phyloP scores from a whole-genome alignment of 2,329 filamentous ascomycete genomes.

The Ceratocystis cacaofunesta region DNA sequence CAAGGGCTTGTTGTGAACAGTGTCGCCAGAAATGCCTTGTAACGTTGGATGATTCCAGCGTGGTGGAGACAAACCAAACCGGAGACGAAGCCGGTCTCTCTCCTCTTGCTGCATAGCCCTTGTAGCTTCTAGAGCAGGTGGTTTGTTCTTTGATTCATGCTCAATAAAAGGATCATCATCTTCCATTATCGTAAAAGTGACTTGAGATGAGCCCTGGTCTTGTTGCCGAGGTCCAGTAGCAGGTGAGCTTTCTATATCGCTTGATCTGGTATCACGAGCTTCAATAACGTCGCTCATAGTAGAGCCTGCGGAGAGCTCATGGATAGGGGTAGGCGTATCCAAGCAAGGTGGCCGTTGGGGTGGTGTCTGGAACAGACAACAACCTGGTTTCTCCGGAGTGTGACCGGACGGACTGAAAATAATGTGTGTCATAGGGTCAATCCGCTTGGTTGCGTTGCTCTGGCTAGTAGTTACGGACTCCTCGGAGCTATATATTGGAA shows the following conservation, averaged over 20 bases:
- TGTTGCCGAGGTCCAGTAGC: neutral
- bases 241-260: neutral
- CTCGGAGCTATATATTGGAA: neutral
- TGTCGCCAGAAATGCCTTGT: neutral
- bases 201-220: neutral
- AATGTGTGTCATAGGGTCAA: no score
- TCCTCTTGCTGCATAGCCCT: neutral
- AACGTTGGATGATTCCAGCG: neutral
- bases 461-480: neutral
- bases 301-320: neutral
- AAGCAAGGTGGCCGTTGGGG: neutral
- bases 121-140: neutral
- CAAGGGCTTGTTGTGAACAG: neutral
- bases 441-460: neutral
- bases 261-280: neutral
- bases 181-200: neutral
- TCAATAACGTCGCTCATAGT: neutral
- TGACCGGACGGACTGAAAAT: no score
- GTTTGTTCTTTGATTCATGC: neutral
- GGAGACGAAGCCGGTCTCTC: neutral
- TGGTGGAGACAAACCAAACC: neutral
- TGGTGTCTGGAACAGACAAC: neutral
- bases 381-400: neutral
- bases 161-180: slow-evolving; percentile 4
- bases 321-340: neutral